Base-by-base conservation (phyloP, 2,329 filamentous ascomycete genomes). In the Byssochlamys sp. region DNA sequence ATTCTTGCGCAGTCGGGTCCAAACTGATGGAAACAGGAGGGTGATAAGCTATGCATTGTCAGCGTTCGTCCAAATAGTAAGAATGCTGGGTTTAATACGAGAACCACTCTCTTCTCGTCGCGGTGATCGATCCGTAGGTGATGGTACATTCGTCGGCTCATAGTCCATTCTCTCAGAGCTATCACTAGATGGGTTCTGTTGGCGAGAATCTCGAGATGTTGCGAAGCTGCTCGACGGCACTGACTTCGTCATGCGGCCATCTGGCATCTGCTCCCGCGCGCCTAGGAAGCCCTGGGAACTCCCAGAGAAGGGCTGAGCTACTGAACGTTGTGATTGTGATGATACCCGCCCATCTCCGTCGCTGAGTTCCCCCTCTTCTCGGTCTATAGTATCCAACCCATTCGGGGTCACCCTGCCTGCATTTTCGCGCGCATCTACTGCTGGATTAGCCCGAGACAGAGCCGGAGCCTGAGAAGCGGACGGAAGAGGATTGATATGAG, bases 361-460 rank as follows among this genome's bases (percentile, higher is more conserved):
- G 61, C 84, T 88, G 29, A 94, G 70, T 69, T 95, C 90, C 14
- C 88, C 89, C 65, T 95, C 89, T 66, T 94, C 89, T 57, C 75
- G 75, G 57, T 81, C 79, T 56, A 71, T 70, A 52, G 77, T 69
- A 53, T 70, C 62, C 29, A 45, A 45, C 69, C 66, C 14, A 29
- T 61, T 60, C 10, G 71, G 52, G 53, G 68, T 68, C 14, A 45
- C 29, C n/a, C 50, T 50, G 19, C 28, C 57, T 54, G 58, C 61
- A 14, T 55, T 33, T 50, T 59, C 53, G n/a, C 55, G 52, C 39
- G 57, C 52, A 35, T 62, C 62, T n/a, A 52, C 19, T 10, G 54
- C 33, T 6, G 53, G 50, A 52, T 59, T 31, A 52, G 57, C 57
- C 58, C 57, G 64, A 57, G 35, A 54, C 50, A 51, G 11, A 28